Percentiles rank a stretch among this genome's conserved stretches.
Evolutionary conservation across 2,329 filamentous ascomycete genomes (phyloP).

Genomic region (Fusarium lyarnte): DNA sequence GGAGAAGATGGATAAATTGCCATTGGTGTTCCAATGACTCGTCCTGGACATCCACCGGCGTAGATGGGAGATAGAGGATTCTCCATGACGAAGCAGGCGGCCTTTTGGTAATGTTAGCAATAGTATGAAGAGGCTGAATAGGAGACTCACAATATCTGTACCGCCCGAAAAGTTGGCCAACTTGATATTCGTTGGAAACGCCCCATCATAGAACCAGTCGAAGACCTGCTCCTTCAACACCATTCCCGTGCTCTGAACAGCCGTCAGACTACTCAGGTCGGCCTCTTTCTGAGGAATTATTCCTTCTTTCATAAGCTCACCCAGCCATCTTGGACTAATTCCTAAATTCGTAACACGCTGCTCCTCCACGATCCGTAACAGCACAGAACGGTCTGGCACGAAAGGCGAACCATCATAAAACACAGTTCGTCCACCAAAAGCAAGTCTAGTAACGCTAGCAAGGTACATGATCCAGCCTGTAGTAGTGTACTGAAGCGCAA

Average conservation of each 20-base stretch:
- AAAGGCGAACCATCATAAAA: conserved; percentile 90
- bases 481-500: conserved; percentile 67
- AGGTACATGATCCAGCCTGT: conserved; percentile 94
- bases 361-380: conserved; percentile 70
- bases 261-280: conserved; percentile 68
- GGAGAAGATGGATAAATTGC: conserved; percentile 65
- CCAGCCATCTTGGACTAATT: conserved; percentile 79
- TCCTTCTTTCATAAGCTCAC: conserved; percentile 73
- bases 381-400: conserved; percentile 70
- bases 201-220: conserved; percentile 79
- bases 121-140: neutral
- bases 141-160: conserved; percentile 73
- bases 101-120: conserved; percentile 48
- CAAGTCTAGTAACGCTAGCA: conserved; percentile 64
- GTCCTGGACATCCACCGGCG: conserved; percentile 63
- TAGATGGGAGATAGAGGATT: conserved; percentile 77
- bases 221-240: conserved; percentile 80
- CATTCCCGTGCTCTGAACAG: conserved; percentile 81
- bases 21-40: conserved; percentile 60
- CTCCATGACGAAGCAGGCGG: conserved; percentile 68
- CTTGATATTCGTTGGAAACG: conserved; percentile 73
- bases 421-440: conserved; percentile 69
- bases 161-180: conserved; percentile 80
- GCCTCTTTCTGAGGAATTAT: conserved; percentile 70
- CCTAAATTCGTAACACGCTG: conserved; percentile 78